Percentiles rank a stretch among this genome's conserved stretches.
Conservation (phyloP, 106 monocot species). For the Alisma plantagoaquatica region DNA sequence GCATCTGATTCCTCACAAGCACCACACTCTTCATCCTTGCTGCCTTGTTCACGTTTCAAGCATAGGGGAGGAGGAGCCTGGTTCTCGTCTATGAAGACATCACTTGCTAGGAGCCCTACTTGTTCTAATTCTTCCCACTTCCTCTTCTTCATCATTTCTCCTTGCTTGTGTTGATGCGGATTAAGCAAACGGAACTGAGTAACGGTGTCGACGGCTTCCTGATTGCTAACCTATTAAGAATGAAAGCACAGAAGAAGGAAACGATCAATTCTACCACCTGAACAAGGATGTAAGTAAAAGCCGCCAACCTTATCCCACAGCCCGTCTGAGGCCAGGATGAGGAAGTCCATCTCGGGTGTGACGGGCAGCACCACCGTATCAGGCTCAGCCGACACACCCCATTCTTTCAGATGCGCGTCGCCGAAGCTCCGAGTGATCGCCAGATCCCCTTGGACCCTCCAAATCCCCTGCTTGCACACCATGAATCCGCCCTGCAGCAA, state of each 20-base stretch:
- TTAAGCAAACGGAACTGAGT: background rate
- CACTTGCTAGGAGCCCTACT: too few species aligned
- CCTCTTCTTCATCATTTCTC: too few species aligned
- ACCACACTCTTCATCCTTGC: too few species aligned
- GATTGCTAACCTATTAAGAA: constrained; percentile 3
- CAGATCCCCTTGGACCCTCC: constrained; percentile 65
- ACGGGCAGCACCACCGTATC: constrained; percentile 40
- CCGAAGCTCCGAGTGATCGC: constrained; percentile 73
- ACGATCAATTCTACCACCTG: background rate
- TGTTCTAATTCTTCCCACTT: too few species aligned
- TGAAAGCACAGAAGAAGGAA: background rate
- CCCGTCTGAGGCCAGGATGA: constrained; percentile 77
- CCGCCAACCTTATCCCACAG: constrained; percentile 36
- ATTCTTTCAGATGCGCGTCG: constrained; percentile 61
- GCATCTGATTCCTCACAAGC: too few species aligned
- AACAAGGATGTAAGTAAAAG: too few species aligned
- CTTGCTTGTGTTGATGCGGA: too few species aligned
- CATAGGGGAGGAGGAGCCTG: too few species aligned
- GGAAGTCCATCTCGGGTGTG: constrained; percentile 42
- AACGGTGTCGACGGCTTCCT: constrained; percentile 1
- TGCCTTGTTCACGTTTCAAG: too few species aligned
- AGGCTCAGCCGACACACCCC: constrained; percentile 47
- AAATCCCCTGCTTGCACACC: constrained; percentile 34
- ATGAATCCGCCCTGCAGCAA: constrained; percentile 45
- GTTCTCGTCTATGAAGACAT: too few species aligned